Evolutionary conservation across 371 early-diverging fungal genomes (phyloP), one percentile per base, ranked within the genome.

Genomic region (Rhizopus arrhizus): DNA sequence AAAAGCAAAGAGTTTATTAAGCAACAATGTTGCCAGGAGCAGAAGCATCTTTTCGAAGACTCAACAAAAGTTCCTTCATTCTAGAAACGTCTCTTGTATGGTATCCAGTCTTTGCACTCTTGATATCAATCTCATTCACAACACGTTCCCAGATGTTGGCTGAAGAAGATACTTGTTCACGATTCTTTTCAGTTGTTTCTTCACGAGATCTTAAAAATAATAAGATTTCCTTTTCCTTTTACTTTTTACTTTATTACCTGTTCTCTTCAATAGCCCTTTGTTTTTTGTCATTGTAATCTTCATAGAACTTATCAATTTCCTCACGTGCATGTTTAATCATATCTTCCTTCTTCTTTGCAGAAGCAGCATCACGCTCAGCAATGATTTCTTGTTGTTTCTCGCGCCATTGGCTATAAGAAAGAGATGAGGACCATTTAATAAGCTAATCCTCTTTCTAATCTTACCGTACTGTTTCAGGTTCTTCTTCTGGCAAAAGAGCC

Each of bases 281-380:
- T 73, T 92, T 93, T 79, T 90, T 94, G 64, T 90, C 91, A 64
- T 95, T 95, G 70, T 97, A 96, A 46, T 95, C 95, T 59, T 93
- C 95, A 66, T 97, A 97, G 74, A 96, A 96, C 48, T 88, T 83
- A 66, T 97, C 95, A 59, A 97, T 87, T 5, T 87, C 85, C 49
- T 87, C 89, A 63, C 89, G 88, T 4, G 97, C 96, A 43, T 82
- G 72, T 10, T 80, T 73, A 12, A 28, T 54, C 22, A 22, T 22
- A 22, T 88, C 89, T 62, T 85, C 83, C 66, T 91, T 91, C 64
- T 89, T 91, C 5, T 64, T 69, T 56, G 81, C 77, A 3, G 90
- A 79, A 34, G 69, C 74, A 16, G 83, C 82, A 70, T 97, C 97
- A 49, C 96, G 89, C 62, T 89, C 87, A 16, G 81, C 85, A 53